phyloP scores from a whole-genome alignment of 2,329 filamentous ascomycete genomes.

The Thelonectria olida region DNA sequence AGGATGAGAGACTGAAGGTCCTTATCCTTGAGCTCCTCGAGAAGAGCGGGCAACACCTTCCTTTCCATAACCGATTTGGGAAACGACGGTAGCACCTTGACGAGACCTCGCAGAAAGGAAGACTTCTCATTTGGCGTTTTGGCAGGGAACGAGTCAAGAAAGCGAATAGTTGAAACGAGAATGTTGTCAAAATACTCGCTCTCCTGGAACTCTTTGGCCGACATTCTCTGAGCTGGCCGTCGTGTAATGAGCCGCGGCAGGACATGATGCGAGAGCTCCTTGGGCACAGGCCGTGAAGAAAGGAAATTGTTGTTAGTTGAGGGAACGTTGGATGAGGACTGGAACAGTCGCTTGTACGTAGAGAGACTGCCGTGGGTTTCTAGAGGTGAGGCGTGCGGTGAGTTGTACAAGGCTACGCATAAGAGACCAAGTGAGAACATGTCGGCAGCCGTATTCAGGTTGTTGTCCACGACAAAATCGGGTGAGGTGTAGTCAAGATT shows the following conservation, averaged over 20 bases:
- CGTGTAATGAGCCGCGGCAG: constrained; percentile 88
- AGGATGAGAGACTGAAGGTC: constrained; percentile 86
- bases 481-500: constrained; percentile 94
- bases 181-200: constrained; percentile 98
- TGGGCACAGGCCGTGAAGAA: constrained; percentile 80
- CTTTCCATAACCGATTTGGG: constrained; percentile 94
- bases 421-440: constrained; percentile 94
- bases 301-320: constrained; percentile 86
- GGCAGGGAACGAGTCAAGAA: constrained; percentile 88
- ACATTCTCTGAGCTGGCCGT: constrained; percentile 86
- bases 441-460: constrained; percentile 84
- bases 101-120: constrained; percentile 88
- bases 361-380: constrained; percentile 83
- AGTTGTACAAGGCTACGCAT: constrained; percentile 91
- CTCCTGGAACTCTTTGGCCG: constrained; percentile 90
- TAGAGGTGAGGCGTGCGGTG: constrained; percentile 88
- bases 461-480: constrained; percentile 92
- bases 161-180: constrained; percentile 93
- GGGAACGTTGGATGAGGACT: constrained; percentile 80
- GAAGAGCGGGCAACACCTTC: constrained; percentile 86
- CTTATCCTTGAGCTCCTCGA: constrained; percentile 94
- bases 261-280: constrained; percentile 78
- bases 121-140: constrained; percentile 93
- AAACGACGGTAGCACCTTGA: constrained; percentile 89
- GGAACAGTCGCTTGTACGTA: constrained; percentile 85